phyloP scores from a whole-genome alignment of 192 early-diverging fungal genomes.

The Thamnidium elegans region DNA sequence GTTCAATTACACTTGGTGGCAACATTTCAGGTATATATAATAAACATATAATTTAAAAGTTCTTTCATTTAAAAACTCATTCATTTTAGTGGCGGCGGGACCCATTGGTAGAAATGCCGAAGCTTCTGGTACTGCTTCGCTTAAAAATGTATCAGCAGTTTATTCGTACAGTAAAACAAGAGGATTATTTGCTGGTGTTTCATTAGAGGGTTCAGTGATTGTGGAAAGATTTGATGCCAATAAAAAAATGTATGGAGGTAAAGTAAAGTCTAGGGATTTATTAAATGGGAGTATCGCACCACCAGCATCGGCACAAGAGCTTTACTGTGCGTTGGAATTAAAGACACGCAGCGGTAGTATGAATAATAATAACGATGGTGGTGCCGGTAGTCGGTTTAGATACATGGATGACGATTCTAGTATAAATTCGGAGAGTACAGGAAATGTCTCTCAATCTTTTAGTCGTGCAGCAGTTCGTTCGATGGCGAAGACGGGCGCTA shows the following conservation, averaged over 20 bases:
- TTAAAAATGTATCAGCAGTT: constrained; percentile 75
- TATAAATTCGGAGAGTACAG: background rate
- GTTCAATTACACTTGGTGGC: constrained; percentile 86
- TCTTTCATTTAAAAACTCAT: too few relatives aligned
- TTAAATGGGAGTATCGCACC: constrained; percentile 70
- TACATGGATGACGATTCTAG: background rate
- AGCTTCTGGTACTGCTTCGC: constrained; percentile 65
- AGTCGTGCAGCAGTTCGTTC: background rate
- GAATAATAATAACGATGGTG: background rate
- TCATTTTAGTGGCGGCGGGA: constrained; percentile 84
- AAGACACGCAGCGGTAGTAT: background rate
- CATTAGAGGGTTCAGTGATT: constrained; percentile 72
- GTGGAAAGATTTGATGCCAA: constrained; percentile 90
- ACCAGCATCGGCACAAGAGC: constrained; percentile 70
- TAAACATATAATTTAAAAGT: too few relatives aligned
- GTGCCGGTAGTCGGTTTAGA: background rate
- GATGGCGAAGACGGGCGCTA: constrained; percentile 5
- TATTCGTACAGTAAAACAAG: constrained; percentile 89
- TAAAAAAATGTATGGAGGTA: constrained; percentile 89
- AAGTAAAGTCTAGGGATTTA: constrained; percentile 75
- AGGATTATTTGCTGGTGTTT: constrained; percentile 87
- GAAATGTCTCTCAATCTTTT: background rate
- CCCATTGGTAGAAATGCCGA: constrained; percentile 87
- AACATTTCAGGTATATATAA: constrained; percentile 55
- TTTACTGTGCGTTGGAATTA: constrained; percentile 70